phyloP scores from a whole-genome alignment of 148 eudicot genomes.

The Simmondsia chinensis region DNA sequence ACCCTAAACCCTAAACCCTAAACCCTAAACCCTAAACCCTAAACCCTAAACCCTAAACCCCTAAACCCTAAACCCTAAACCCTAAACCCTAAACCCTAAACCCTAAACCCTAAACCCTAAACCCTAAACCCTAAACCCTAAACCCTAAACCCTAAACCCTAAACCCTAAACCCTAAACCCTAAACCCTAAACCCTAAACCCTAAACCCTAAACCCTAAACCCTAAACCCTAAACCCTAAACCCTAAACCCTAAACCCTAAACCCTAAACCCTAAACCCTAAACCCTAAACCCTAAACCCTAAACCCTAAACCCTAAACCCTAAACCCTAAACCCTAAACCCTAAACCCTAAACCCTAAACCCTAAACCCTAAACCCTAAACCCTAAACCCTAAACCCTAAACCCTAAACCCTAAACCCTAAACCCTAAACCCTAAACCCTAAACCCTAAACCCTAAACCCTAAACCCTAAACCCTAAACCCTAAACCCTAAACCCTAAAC shows the following conservation, averaged over 20 bases:
- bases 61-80: constrained; percentile 1
- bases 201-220: constrained; percentile 3
- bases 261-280: constrained; percentile 15
- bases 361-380: constrained; percentile 2
- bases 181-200: constrained; percentile 7
- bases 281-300: constrained; percentile 10
- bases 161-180: constrained; percentile 13
- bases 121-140: constrained; percentile 12
- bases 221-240: constrained; percentile 7
- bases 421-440: constrained; percentile 10
- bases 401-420: constrained; percentile 7
- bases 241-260: constrained; percentile 6
- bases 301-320: constrained; percentile 12
- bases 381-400: constrained; percentile 5
- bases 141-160: constrained; percentile 13
- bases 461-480: constrained; percentile 5
- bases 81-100: not conserved
- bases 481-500: constrained; percentile 6
- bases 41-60: constrained; percentile 4
- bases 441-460: constrained; percentile 2
- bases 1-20: constrained; percentile 3
- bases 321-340: constrained; percentile 12
- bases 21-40: constrained; percentile 8
- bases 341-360: not conserved
- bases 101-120: not conserved